A percentile compares a stretch with the other conserved stretches of the same genome.
Conservation (phyloP, 345 rosid genomes). For the Erucastrum elatum region DNA sequence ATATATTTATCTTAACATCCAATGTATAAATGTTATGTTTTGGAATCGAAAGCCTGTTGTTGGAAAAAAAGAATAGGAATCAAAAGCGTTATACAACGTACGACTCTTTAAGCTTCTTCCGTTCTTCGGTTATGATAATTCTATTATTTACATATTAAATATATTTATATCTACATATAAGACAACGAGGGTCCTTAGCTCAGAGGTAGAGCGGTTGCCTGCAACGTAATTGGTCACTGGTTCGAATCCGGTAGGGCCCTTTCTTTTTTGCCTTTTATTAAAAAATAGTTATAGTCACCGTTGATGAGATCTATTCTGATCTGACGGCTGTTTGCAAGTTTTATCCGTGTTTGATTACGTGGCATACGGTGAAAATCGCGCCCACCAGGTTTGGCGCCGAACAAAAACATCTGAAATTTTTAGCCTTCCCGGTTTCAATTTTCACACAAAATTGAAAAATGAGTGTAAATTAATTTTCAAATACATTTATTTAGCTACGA, state of each 20-base stretch:
- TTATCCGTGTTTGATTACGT: background rate
- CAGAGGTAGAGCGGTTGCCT: conserved; percentile 81
- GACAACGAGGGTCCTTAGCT: conserved; percentile 56
- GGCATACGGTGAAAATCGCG: background rate
- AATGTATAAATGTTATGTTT: background rate
- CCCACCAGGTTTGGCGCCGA: background rate
- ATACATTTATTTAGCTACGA: background rate
- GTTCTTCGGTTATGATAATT: background rate
- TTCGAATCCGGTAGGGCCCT: conserved; percentile 50
- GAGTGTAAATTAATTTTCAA: background rate
- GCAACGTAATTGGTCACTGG: conserved; percentile 72
- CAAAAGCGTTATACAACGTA: background rate
- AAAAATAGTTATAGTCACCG: background rate
- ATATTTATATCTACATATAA: no score
- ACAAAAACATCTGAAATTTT: background rate
- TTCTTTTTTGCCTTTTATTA: background rate
- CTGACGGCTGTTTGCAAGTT: background rate
- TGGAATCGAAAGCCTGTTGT: background rate
- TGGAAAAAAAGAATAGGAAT: background rate
- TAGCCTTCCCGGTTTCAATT: background rate
- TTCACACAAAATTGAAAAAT: background rate
- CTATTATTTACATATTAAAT: background rate
- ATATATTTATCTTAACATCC: background rate
- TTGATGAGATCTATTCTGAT: background rate
- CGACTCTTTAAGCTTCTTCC: background rate